Base-by-base conservation (phyloP, 2,329 filamentous ascomycete species). In the Sarocladium brachiariae region DNA sequence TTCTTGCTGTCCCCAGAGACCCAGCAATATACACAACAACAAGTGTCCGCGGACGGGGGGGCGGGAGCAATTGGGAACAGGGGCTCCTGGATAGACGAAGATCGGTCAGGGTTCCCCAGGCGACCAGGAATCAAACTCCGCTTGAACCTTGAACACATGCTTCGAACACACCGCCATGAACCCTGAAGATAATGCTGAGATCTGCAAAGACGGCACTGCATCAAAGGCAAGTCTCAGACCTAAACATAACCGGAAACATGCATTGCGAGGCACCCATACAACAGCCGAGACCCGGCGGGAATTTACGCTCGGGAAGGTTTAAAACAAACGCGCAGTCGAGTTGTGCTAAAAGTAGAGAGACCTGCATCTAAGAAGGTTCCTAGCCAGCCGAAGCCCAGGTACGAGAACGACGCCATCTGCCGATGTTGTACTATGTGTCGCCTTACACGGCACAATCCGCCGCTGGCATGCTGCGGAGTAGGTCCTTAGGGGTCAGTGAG, bases 31-130 rank as follows among this genome's bases (percentile, higher is more conserved):
- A n/a, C n/a, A n/a, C n/a, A n/a, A n/a, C n/a, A n/a, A n/a, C n/a
- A n/a, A n/a, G n/a, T n/a, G n/a, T n/a, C n/a, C n/a, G n/a, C n/a
- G n/a, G n/a, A n/a, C n/a, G n/a, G n/a, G n/a, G n/a, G n/a, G n/a
- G n/a, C n/a, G n/a, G n/a, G n/a, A n/a, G n/a, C n/a, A n/a, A n/a
- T n/a, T n/a, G n/a, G n/a, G n/a, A n/a, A n/a, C n/a, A n/a, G n/a
- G n/a, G n/a, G n/a, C n/a, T 27, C 30, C 4, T 13, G 5, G 21
- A 45, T n/a, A 45, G 39, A 4, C 13, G 43, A 47, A 47, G 25
- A 31, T 47, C 43, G 43, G 43, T 33, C 43, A 47, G 27, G 43
- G 43, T 47, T 47, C 43, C 24, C 43, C 25, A 18, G 43, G 7
- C 43, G 43, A 47, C 43, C 35, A 23, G 27, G n/a, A 19, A 7